Evolutionary conservation across 2,329 filamentous ascomycete genomes (phyloP).

Genomic region (Aspergillus amoenus): DNA sequence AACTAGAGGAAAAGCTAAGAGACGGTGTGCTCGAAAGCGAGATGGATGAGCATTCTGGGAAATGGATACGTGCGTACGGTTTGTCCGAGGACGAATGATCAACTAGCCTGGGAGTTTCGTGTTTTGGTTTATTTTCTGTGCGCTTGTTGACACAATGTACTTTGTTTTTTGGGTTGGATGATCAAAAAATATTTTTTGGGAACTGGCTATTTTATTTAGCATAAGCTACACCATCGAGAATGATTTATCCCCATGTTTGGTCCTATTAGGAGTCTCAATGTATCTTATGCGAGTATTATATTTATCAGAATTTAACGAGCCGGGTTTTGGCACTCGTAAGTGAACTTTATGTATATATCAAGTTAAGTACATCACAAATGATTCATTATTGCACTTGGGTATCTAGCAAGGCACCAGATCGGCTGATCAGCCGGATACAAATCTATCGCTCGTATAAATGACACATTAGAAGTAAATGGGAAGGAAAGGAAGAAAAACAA

Average conservation of each 20-base stretch:
- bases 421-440: constrained; percentile 2
- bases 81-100: no score
- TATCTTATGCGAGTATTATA: neutral
- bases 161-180: no score
- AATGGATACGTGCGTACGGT: neutral
- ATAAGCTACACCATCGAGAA: no score
- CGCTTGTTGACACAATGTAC: no score
- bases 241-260: no score
- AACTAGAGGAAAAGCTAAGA: neutral
- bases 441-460: constrained; percentile 15
- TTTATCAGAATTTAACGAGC: neutral
- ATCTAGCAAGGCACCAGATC: constrained; percentile 25
- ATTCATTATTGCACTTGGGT: constrained; percentile 26
- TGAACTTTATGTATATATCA: neutral
- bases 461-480: constrained; percentile 1
- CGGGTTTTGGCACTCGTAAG: neutral
- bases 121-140: no score
- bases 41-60: neutral
- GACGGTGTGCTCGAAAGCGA: neutral
- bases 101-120: no score
- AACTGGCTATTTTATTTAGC: no score
- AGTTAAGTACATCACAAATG: neutral
- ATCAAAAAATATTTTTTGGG: no score
- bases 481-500: constrained; percentile 12
- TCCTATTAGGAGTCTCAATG: neutral